Evolutionary conservation across 2,329 filamentous ascomycete genomes (phyloP).

Genomic region (Atkinsonella hypoxylon): DNA sequence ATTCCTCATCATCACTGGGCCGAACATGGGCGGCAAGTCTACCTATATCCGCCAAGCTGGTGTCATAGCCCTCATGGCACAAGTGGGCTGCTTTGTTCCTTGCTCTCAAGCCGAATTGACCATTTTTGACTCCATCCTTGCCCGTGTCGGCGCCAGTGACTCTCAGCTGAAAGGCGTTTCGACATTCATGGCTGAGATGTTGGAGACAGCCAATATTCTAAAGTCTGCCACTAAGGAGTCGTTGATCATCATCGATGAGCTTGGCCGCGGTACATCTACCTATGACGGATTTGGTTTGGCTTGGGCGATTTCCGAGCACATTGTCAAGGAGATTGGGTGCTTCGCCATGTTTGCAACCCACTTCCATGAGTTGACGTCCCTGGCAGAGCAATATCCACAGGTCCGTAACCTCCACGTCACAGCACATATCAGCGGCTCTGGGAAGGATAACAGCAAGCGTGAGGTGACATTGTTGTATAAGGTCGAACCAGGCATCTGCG

Average conservation of each 20-base stretch:
- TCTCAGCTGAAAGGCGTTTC: slow-evolving; percentile 96
- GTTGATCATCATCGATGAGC: slow-evolving; percentile 95
- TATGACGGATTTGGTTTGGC: slow-evolving; percentile 98
- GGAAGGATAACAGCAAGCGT: slow-evolving; percentile 40
- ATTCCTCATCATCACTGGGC: slow-evolving; percentile 92
- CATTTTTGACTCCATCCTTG: slow-evolving; percentile 94
- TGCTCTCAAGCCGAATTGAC: slow-evolving; percentile 83
- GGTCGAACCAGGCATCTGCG: slow-evolving; percentile 88
- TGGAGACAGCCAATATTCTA: slow-evolving; percentile 96
- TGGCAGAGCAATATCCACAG: slow-evolving; percentile 75
- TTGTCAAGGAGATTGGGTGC: slow-evolving; percentile 87
- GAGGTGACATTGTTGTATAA: slow-evolving; percentile 96
- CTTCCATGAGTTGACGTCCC: slow-evolving; percentile 91
- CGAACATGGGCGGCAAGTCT: slow-evolving; percentile 98
- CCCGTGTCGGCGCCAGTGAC: slow-evolving; percentile 89
- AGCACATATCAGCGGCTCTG: slow-evolving; percentile 64
- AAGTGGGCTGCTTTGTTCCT: slow-evolving; percentile 92
- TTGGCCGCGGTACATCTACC: slow-evolving; percentile 90
- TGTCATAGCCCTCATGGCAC: slow-evolving; percentile 93
- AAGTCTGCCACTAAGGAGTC: slow-evolving; percentile 93
- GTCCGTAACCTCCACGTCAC: slow-evolving; percentile 93
- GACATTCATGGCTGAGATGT: slow-evolving; percentile 99
- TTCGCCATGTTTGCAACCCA: slow-evolving; percentile 95
- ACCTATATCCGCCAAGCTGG: slow-evolving; percentile 97
- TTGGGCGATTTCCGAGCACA: slow-evolving; percentile 97